phyloP scores from a whole-genome alignment of 805 yeast species.

The Candida awuae region DNA sequence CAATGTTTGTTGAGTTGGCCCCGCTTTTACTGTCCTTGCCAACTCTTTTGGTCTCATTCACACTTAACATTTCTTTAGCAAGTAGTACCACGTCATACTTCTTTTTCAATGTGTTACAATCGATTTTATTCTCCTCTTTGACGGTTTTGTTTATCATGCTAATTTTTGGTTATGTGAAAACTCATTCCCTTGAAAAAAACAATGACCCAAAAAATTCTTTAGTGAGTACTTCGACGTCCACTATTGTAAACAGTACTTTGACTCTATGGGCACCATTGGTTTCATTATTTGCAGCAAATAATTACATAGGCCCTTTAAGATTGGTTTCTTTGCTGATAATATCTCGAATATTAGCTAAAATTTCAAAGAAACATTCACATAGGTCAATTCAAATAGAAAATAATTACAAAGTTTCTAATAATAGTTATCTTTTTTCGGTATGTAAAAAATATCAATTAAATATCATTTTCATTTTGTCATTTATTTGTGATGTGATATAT shows the following conservation, averaged over 20 bases:
- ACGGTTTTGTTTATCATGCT: slow-evolving; percentile 7
- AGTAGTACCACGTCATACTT: background rate
- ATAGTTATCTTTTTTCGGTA: slow-evolving; percentile 3
- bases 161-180: background rate
- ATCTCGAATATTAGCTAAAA: slow-evolving; percentile 14
- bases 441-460: slow-evolving; percentile 16
- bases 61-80: slow-evolving; percentile 15
- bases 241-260: background rate
- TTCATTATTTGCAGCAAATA: slow-evolving; percentile 17
- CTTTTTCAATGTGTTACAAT: slow-evolving; percentile 5
- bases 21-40: slow-evolving; percentile 30
- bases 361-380: slow-evolving; percentile 7
- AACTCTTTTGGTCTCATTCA: slow-evolving; percentile 26
- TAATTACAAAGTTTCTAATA: slow-evolving; percentile 13
- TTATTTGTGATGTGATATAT: slow-evolving; percentile 4
- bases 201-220: background rate
- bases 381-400: slow-evolving; percentile 18
- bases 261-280: slow-evolving; percentile 14
- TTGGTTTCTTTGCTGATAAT: slow-evolving; percentile 20
- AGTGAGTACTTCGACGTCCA: slow-evolving; percentile 1
- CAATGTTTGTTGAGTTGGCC: slow-evolving; percentile 15
- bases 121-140: slow-evolving; percentile 21
- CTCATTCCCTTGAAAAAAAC: background rate
- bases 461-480: slow-evolving; percentile 13
- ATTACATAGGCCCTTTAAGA: slow-evolving; percentile 23